These are phyloP conservation scores for Ophiocordyceps robertsii DNA, from an alignment of 2,329 filamentous ascomycete genomes.

Conservation along the genomic window DNA sequence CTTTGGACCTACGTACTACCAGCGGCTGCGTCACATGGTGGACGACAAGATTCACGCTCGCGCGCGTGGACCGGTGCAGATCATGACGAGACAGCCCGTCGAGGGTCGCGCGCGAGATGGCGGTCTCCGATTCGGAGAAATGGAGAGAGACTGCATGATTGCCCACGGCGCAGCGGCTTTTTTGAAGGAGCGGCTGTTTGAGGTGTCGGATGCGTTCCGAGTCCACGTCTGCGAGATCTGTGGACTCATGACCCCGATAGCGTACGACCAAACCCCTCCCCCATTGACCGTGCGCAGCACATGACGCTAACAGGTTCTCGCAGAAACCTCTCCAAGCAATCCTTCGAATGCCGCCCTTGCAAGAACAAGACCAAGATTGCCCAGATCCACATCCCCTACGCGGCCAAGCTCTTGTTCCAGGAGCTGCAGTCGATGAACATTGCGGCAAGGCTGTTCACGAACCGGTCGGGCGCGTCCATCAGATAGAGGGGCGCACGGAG, in stretches of 20 bases:
- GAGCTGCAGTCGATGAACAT: slow-evolving; percentile 98
- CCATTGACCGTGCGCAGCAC: neutral
- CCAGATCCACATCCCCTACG: slow-evolving; percentile 94
- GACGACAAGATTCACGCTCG: slow-evolving; percentile 99
- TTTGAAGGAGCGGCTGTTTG: slow-evolving; percentile 92
- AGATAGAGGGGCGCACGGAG: slow-evolving; percentile 25
- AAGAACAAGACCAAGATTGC: slow-evolving; percentile 99
- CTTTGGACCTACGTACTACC: slow-evolving; percentile 96
- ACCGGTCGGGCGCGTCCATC: slow-evolving; percentile 61
- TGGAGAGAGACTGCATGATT: slow-evolving; percentile 99
- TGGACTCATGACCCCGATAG: slow-evolving; percentile 96
- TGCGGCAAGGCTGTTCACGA: slow-evolving; percentile 91
- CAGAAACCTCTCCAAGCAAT: slow-evolving; percentile 86
- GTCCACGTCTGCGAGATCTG: slow-evolving; percentile 99
- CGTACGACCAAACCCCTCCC: slow-evolving; percentile 50
- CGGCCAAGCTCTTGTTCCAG: slow-evolving; percentile 95
- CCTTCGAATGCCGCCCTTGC: slow-evolving; percentile 93
- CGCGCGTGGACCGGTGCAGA: slow-evolving; percentile 90
- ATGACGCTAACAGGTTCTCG: slow-evolving; percentile 17
- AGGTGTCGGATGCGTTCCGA: slow-evolving; percentile 94
- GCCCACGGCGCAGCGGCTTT: slow-evolving; percentile 96
- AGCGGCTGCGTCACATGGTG: slow-evolving; percentile 97
- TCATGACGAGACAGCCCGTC: slow-evolving; percentile 91
- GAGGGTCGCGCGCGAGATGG: slow-evolving; percentile 97
- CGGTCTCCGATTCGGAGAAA: slow-evolving; percentile 98